Conservation (phyloP, 345 rosid genomes). For the Kandelia obovata region DNA sequence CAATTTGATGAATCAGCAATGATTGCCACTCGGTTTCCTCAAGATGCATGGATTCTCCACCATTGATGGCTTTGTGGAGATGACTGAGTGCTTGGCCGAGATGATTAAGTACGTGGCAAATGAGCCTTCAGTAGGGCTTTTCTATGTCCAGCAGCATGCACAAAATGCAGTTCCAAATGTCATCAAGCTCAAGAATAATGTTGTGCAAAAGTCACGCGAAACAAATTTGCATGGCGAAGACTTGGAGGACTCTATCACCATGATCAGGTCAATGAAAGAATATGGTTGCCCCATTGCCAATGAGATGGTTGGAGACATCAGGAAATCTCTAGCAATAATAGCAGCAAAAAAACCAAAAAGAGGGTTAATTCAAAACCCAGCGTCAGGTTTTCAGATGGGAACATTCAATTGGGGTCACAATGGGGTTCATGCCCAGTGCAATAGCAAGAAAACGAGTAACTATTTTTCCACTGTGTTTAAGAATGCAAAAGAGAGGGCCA, state of each 20-base stretch:
- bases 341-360: conserved; percentile 61
- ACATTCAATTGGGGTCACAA: conserved; percentile 43
- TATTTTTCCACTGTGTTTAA: conserved; percentile 63
- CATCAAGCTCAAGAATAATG: conserved; percentile 48
- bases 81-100: conserved; percentile 77
- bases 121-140: conserved; percentile 91
- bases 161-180: conserved; percentile 74
- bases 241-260: conserved; percentile 68
- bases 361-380: conserved; percentile 44
- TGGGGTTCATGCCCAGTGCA: conserved; percentile 32
- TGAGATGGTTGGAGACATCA: conserved; percentile 81
- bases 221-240: conserved; percentile 67
- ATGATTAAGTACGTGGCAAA: conserved; percentile 91
- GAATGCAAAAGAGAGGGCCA: conserved; percentile 71
- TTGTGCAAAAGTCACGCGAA: conserved; percentile 52
- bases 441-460: conserved; percentile 31
- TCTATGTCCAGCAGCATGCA: conserved; percentile 80
- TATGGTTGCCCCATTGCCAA: conserved; percentile 65
- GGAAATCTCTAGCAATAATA: conserved; percentile 51
- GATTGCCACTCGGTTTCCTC: conserved; percentile 39
- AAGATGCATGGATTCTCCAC: conserved; percentile 94
- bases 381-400: conserved; percentile 37
- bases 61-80: conserved; percentile 87
- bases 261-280: conserved; percentile 76
- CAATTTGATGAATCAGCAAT: conserved; percentile 42